Evolutionary conservation across 495 filamentous ascomycete species (phyloP), one percentile per base, ranked within the genome.

Genomic region (Neurospora sp.): DNA sequence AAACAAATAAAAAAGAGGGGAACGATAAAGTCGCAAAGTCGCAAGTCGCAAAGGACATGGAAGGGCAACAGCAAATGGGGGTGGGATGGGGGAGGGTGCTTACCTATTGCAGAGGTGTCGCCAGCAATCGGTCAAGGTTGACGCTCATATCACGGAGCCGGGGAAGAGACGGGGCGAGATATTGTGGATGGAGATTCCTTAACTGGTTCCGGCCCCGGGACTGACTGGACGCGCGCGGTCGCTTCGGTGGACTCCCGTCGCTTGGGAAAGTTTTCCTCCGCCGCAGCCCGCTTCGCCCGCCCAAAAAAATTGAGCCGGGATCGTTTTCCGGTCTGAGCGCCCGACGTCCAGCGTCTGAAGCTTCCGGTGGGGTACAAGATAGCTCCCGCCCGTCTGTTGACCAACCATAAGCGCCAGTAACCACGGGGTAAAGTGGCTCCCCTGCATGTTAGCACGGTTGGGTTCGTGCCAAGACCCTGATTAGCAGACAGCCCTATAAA

Each of bases 221-320:
- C 14, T 66, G 54, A 62, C 49, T 60, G 49, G 49, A 27, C 49
- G 49, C 49, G 49, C 49, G 49, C 49, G 23, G 49, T 62, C 27
- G 54, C 23, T 62, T 62, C 54, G 54, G 54, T 62, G 23, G 54
- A 66, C 31, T 62, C 27, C 54, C 12, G 12, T 35, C 54, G 54
- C 54, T 35, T 66, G 46, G 49, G 71, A 79, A 79, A 79, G 77
- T 76, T 80, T 80, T 76, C 69, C 69, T 62, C 54, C 7, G 27
- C 54, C 7, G 27, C 54, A 31, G 54, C 27, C 54, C 54, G 54
- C 54, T 35, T 66, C 54, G 27, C 1, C 49, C 23, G 23, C 54
- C 23, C 54, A 27, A 31, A 66, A 72, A 70, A 60, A 35, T 31
- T n/a, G 42, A 39, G 75, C 76, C 76, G 54, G 74, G 73, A 71